Conservation (phyloP, 345 rosid genomes). For the Eucalyptus curtisii region DNA sequence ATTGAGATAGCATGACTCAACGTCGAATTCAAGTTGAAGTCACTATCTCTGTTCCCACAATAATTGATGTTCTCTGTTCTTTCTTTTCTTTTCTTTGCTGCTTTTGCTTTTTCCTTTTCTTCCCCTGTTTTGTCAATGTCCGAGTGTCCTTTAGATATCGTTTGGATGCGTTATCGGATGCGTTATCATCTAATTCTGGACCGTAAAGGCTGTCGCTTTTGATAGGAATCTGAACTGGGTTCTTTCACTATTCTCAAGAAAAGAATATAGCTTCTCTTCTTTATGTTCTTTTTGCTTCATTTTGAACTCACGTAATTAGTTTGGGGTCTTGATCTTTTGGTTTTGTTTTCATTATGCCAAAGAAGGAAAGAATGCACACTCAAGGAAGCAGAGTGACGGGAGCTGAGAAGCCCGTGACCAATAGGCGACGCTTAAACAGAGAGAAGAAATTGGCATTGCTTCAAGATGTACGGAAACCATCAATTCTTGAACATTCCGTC, state of each 20-base stretch:
- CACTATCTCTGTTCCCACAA: background rate
- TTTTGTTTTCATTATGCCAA: background rate
- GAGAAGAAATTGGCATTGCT: conserved; percentile 72
- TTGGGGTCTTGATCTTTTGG: conserved; percentile 4
- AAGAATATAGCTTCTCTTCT: conserved; percentile 25
- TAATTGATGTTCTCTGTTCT: background rate
- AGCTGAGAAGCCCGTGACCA: conserved; percentile 29
- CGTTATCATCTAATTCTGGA: background rate
- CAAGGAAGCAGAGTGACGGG: conserved; percentile 19
- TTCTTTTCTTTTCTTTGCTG: background rate
- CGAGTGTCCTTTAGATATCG: background rate
- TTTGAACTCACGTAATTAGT: background rate
- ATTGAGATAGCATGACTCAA: background rate
- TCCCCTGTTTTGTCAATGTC: background rate
- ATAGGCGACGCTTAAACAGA: conserved; percentile 50
- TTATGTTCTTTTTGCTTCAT: background rate
- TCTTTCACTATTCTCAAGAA: conserved; percentile 47
- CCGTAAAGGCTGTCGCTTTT: conserved; percentile 13
- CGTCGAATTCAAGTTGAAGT: background rate
- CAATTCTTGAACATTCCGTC: background rate
- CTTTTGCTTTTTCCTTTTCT: background rate
- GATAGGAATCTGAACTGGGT: conserved; percentile 37
- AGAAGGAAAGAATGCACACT: conserved; percentile 51
- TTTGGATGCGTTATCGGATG: no score
- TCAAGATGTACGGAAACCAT: conserved; percentile 54